phyloP scores from a whole-genome alignment of 768 basidiomycete genomes.

The Boletus vermiculosoides region DNA sequence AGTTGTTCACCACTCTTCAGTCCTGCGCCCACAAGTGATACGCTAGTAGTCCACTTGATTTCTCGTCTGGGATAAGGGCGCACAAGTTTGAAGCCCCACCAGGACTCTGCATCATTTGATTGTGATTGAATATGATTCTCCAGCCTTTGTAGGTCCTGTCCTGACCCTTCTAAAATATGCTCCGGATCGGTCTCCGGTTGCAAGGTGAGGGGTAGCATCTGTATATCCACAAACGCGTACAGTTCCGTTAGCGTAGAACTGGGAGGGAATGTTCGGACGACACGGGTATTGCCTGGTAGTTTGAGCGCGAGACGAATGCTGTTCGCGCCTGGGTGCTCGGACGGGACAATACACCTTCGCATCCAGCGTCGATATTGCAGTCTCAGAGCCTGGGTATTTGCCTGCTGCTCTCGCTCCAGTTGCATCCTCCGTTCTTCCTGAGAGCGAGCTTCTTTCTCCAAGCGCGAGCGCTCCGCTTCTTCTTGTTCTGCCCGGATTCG shows the following conservation, averaged over 20 bases:
- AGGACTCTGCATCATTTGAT: constrained; percentile 35
- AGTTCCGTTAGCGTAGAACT: constrained; percentile 56
- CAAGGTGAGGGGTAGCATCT: constrained; percentile 46
- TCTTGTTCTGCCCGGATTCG: constrained; percentile 47
- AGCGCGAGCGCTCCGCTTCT: constrained; percentile 35
- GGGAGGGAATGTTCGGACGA: constrained; percentile 55
- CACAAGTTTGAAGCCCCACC: constrained; percentile 74
- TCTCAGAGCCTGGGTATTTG: constrained; percentile 36
- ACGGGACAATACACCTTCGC: constrained; percentile 45
- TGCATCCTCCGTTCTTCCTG: constrained; percentile 36
- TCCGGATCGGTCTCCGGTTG: constrained; percentile 41
- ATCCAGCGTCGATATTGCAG: constrained; percentile 63
- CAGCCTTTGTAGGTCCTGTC: constrained; percentile 35
- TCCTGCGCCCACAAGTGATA: constrained; percentile 43
- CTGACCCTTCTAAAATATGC: constrained; percentile 37
- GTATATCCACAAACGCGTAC: constrained; percentile 71
- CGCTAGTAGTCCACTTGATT: constrained; percentile 47
- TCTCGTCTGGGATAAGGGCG: constrained; percentile 69
- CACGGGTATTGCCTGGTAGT: constrained; percentile 54
- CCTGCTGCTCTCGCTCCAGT: constrained; percentile 38
- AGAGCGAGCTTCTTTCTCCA: constrained; percentile 30
- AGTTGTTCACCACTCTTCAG: constrained; percentile 63
- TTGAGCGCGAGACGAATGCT: constrained; percentile 51
- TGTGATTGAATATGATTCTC: constrained; percentile 37
- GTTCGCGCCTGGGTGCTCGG: constrained; percentile 24